Evolutionary conservation across 805 yeast genomes (phyloP).

Genomic region (Pichia nakasei): DNA sequence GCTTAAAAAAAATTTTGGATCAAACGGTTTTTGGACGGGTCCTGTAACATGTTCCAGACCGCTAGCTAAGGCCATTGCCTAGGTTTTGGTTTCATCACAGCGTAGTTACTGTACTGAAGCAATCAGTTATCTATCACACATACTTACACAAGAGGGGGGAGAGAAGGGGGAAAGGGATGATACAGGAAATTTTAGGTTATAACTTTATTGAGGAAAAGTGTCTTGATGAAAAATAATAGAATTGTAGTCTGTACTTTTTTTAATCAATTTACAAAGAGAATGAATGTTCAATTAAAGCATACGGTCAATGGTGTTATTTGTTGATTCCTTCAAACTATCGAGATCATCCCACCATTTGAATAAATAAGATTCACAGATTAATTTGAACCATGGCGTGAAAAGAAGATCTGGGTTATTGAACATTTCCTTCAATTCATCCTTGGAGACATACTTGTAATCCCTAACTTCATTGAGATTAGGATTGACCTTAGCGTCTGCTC

Average conservation of each 20-base stretch:
- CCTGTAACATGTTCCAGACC: no score
- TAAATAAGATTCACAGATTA: slow-evolving; percentile 84
- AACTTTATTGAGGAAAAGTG: no score
- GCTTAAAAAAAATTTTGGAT: no score
- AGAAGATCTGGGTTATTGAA: slow-evolving; percentile 51
- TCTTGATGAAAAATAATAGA: no score
- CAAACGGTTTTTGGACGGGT: no score
- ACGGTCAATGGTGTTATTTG: slow-evolving; percentile 40
- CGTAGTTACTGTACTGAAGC: no score
- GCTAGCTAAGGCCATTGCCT: no score
- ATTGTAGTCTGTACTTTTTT: slow-evolving; percentile 10
- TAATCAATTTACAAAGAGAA: background rate
- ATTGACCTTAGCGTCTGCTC: slow-evolving; percentile 37
- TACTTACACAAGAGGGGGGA: no score
- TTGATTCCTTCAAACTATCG: slow-evolving; percentile 44
- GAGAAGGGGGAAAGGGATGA: no score
- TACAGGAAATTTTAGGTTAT: no score
- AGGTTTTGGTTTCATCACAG: no score
- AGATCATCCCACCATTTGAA: slow-evolving; percentile 91
- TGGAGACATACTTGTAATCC: slow-evolving; percentile 67
- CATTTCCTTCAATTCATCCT: slow-evolving; percentile 62
- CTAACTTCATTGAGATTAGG: slow-evolving; percentile 80
- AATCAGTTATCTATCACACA: no score
- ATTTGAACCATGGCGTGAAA: slow-evolving; percentile 97
- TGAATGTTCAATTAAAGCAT: slow-evolving; percentile 28